These are phyloP conservation scores for Fusarium nelsonii DNA, from an alignment of 2,329 filamentous ascomycete species.

Conservation along the genomic window DNA sequence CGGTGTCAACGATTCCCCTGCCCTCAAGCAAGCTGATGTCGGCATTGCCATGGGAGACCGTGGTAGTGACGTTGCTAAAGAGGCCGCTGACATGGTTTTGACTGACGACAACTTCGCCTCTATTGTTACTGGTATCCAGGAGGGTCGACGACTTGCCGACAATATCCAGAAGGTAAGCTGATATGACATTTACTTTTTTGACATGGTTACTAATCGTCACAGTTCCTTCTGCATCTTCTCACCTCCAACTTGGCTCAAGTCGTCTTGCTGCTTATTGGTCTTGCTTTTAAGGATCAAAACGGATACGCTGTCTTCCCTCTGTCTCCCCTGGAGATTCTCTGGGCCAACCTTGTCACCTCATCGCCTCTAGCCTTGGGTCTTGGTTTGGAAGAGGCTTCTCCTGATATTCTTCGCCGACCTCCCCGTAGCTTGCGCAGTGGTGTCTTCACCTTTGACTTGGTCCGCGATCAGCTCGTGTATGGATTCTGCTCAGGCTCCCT, in stretches of 20 bases:
- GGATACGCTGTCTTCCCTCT: constrained; percentile 76
- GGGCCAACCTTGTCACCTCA: constrained; percentile 81
- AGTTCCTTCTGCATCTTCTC: constrained; percentile 74
- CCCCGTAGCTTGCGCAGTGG: constrained; percentile 71
- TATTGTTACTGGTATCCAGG: constrained; percentile 78
- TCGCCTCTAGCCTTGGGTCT: constrained; percentile 78
- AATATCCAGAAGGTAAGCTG: constrained; percentile 76
- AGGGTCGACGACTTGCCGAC: constrained; percentile 77
- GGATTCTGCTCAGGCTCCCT: constrained; percentile 73
- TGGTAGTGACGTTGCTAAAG: constrained; percentile 80
- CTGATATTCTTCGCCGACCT: constrained; percentile 75
- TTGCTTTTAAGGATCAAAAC: constrained; percentile 73
- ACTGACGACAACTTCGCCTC: constrained; percentile 91
- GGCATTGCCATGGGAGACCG: constrained; percentile 81
- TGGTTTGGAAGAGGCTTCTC: constrained; percentile 76
- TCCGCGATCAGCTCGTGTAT: constrained; percentile 75
- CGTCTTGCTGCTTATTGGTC: constrained; percentile 74
- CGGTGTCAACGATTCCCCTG: constrained; percentile 80
- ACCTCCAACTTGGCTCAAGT: constrained; percentile 79
- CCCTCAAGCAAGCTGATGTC: constrained; percentile 78
- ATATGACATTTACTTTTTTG: not conserved
- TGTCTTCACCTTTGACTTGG: constrained; percentile 73
- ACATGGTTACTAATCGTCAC: constrained; percentile 26
- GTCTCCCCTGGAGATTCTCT: constrained; percentile 79
- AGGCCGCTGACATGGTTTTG: constrained; percentile 88